Conservation (phyloP, 2,329 filamentous ascomycete genomes). For the Clonostachys sp. region DNA sequence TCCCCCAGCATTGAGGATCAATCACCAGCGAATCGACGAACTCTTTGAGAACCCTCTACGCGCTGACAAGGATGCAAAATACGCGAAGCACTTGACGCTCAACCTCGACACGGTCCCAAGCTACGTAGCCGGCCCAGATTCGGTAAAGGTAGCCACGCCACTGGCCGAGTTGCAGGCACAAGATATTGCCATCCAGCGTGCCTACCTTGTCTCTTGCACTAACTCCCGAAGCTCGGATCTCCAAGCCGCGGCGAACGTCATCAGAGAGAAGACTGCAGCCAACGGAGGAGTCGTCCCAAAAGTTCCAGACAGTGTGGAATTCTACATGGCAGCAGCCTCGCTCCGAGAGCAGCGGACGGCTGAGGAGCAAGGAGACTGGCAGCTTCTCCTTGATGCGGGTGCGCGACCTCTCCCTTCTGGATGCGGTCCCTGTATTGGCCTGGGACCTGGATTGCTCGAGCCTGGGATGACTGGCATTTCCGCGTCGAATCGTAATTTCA, state of each 20-base stretch:
- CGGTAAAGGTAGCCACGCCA: conserved; percentile 80
- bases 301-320: conserved; percentile 70
- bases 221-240: conserved; percentile 81
- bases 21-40: conserved; percentile 68
- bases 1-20: conserved; percentile 45
- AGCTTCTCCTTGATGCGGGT: conserved; percentile 75
- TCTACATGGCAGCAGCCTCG: conserved; percentile 90
- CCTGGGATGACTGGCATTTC: conserved; percentile 82
- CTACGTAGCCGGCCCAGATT: conserved; percentile 82
- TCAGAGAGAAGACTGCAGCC: conserved; percentile 68
- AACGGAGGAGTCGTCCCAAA: conserved; percentile 60
- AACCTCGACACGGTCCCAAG: conserved; percentile 81
- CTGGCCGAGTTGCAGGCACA: conserved; percentile 67
- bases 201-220: conserved; percentile 80
- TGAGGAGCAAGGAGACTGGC: conserved; percentile 82
- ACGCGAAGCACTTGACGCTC: conserved; percentile 79
- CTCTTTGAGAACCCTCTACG: conserved; percentile 61
- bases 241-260: conserved; percentile 76
- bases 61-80: conserved; percentile 73
- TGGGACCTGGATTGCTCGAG: conserved; percentile 74
- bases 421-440: conserved; percentile 83
- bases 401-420: conserved; percentile 65
- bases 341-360: conserved; percentile 69
- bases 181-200: conserved; percentile 75
- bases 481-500: conserved; percentile 80